Evolutionary conservation across 306 rosid genomes (phyloP), one percentile per base, ranked within the genome.

Genomic region (Mucuna pruriens): DNA sequence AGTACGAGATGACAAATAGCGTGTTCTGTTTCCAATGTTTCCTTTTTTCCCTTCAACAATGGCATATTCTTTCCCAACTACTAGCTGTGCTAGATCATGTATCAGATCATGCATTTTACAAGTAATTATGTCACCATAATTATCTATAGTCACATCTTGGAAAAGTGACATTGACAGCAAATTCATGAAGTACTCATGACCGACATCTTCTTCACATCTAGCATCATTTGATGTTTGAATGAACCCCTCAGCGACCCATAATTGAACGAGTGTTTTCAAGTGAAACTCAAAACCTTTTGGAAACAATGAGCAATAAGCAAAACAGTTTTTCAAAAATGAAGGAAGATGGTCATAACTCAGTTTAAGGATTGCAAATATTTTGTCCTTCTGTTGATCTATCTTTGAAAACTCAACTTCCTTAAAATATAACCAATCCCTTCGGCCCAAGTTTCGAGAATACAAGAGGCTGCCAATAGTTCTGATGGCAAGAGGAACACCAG

Each of bases 201-300:
- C 86, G 22, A 85, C 69, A 71, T 86, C 89, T 72, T 87, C 90
- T 49, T 31, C 39, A 20, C 66, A 19, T 44, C 85, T 33, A 20
- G 17, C 39, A n/a, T 65, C 78, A 29, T 46, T 12, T 46, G 31
- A 52, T 33, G 40, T 48, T 26, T 36, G 84, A 55, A 85, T 68
- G 62, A 85, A 88, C 8, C 90, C 87, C 81, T 89, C 84, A 4
- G 90, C 83, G 1, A 68, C 44, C 89, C 90, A 89, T 31, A 83
- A 55, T 7, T 60, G 84, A 65, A 88, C 73, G 55, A 88, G 48
- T 1, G 48, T 71, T 5, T 73, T 33, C 34, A 45, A 74, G 1
- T 66, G 22, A 42, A 85, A 71, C 74, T 5, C 16, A 8, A 60
- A 69, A 74, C 83, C 84, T 39, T 83, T 85, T 0, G 89, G 88